These are phyloP conservation scores for Pseudognaphalium luteoalbum DNA, from an alignment of 129 eudicot species.

Conservation along the genomic window DNA sequence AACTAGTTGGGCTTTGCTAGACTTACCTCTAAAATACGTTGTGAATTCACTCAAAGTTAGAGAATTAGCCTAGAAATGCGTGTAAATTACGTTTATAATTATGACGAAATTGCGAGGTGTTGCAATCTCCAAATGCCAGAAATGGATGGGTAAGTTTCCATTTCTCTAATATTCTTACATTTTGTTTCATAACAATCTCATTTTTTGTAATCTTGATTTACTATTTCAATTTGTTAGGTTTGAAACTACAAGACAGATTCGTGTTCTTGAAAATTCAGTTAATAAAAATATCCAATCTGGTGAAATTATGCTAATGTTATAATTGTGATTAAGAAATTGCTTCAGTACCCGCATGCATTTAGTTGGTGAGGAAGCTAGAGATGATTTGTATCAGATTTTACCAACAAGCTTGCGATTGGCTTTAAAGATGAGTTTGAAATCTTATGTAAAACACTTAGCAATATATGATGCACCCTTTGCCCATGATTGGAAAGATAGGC, in stretches of 20 bases:
- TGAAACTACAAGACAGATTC: conserved; percentile 77
- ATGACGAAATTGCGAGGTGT: no score
- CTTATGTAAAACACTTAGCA: conserved; percentile 64
- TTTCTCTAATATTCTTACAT: background rate
- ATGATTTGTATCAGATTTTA: conserved; percentile 85
- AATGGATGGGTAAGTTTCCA: conserved; percentile 77
- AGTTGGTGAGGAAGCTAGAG: conserved; percentile 94
- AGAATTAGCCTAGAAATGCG: conserved; percentile 76
- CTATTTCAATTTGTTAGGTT: conserved; percentile 46
- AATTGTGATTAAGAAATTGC: conserved; percentile 80
- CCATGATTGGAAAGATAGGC: conserved; percentile 88
- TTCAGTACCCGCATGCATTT: conserved; percentile 83
- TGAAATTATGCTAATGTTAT: conserved; percentile 85
- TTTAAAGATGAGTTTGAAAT: conserved; percentile 60
- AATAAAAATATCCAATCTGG: conserved; percentile 37
- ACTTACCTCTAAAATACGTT: no score
- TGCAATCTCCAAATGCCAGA: conserved; percentile 98
- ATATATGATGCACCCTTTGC: conserved; percentile 95
- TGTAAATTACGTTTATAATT: no score
- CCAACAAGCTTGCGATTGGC: conserved; percentile 75
- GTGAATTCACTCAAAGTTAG: no score
- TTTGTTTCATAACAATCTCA: background rate
- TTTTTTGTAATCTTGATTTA: conserved; percentile 10
- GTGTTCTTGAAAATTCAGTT: conserved; percentile 42
- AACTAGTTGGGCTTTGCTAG: no score